Base-by-base conservation (phyloP, 2,329 filamentous ascomycete species). In the Fusarium continuum region DNA sequence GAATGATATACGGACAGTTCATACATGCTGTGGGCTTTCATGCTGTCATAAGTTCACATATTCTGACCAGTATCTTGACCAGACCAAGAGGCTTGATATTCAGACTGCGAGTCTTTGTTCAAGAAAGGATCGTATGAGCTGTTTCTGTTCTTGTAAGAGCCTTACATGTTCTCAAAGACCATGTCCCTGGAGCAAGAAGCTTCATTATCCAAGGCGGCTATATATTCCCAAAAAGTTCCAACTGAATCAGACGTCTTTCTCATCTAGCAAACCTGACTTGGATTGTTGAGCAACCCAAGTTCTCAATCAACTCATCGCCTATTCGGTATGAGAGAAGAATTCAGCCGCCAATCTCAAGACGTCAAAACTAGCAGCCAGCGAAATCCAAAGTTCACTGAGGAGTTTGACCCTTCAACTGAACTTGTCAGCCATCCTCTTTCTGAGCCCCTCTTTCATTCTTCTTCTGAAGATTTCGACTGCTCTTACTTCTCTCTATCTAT, bases 351-450 rank as follows among this genome's bases (percentile, higher is more conserved):
- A 11, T 7, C 8, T 17, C n/a, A 11, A 20, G 4, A 22, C 6
- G 16, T 6, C 7, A 13, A 28, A 13, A 11, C 0, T 10, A 17
- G 4, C 9, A 17, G 4, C 14, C 2, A 17, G 22, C 17, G 32
- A n/a, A 32, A 19, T 4, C 14, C 55, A 6, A 44, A 17, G 8
- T 47, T 64, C 19, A 23, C 43, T 6, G 54, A 64, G 8, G 17
- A 28, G 2, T 49, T 48, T 22, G 22, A 47, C 6, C 31, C 35
- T 22, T 11, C 29, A 11, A 8, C 23, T 7, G 19, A 34, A 32
- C 11, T 45, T 20, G 9, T 39, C n/a, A 17, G 29, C 2, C 40
- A 51, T 11, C 40, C n/a, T 0, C 11, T 20, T 3, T 56, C 40
- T 6, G 8, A 20, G 8, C 8, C 19, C 3, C 14, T 22, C n/a